Conservation (phyloP, 1,139 yeast genomes). For the Kodamaea arcana region DNA sequence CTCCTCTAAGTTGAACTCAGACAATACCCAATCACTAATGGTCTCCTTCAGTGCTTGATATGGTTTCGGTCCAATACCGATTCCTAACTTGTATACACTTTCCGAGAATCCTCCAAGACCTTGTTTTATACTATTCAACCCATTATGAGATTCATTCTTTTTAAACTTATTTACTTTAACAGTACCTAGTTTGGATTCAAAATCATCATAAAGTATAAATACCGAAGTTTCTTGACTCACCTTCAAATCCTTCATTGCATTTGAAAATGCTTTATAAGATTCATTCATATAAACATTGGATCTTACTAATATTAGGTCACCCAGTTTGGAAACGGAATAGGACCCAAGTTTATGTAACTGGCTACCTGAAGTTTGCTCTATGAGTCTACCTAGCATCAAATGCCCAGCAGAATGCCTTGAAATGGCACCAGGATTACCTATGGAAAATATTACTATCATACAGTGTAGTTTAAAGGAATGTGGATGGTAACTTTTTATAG, state of each 20-base stretch:
- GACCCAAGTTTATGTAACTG: constrained; percentile 18
- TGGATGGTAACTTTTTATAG: neutral
- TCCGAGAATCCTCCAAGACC: constrained; percentile 4
- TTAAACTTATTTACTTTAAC: constrained; percentile 27
- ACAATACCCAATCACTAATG: constrained; percentile 41
- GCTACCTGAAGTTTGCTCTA: constrained; percentile 23
- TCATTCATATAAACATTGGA: constrained; percentile 43
- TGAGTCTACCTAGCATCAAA: constrained; percentile 25
- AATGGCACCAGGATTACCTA: constrained; percentile 43
- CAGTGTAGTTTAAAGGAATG: neutral
- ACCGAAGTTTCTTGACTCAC: constrained; percentile 15
- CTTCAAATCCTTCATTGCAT: constrained; percentile 19
- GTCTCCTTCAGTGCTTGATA: constrained; percentile 27
- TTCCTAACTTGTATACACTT: constrained; percentile 29
- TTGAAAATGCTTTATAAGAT: constrained; percentile 28
- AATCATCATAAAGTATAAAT: constrained; percentile 38
- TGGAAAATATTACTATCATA: constrained; percentile 29
- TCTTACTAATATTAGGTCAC: constrained; percentile 25
- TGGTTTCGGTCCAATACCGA: constrained; percentile 48
- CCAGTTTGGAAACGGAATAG: constrained; percentile 22
- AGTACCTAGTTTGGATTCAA: constrained; percentile 29
- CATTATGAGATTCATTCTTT: constrained; percentile 41
- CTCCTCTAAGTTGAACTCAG: constrained; percentile 20
- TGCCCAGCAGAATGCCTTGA: constrained; percentile 43
- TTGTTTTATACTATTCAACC: constrained; percentile 26